phyloP scores from a whole-genome alignment of 805 yeast species.

The Wickerhamomyces chaumierensis region DNA sequence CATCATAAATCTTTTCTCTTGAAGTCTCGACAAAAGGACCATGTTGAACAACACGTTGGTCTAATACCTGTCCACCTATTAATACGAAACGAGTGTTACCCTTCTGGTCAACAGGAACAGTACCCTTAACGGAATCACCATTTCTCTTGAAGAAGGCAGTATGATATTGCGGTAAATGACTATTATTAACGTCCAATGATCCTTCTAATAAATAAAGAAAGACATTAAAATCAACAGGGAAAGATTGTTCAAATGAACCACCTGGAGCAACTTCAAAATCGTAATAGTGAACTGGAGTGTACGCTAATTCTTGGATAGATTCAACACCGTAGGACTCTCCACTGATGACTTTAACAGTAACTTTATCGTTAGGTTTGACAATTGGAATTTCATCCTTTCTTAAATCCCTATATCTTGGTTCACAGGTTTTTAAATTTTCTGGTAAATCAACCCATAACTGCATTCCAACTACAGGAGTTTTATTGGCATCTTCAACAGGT shows the following conservation, averaged over 20 bases:
- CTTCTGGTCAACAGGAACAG: constrained; percentile 29
- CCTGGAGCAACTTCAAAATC: constrained; percentile 56
- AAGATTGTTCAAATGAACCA: constrained; percentile 46
- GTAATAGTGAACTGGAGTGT: constrained; percentile 61
- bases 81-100: constrained; percentile 51
- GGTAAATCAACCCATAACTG: constrained; percentile 89
- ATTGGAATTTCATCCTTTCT: constrained; percentile 60
- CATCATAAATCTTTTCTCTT: constrained; percentile 53
- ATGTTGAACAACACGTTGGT: constrained; percentile 76
- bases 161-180: constrained; percentile 31
- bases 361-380: constrained; percentile 52
- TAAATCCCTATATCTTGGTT: constrained; percentile 73
- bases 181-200: constrained; percentile 33
- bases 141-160: constrained; percentile 57
- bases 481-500: constrained; percentile 47
- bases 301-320: constrained; percentile 64
- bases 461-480: constrained; percentile 50
- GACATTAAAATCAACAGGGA: constrained; percentile 52
- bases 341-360: constrained; percentile 59
- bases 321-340: constrained; percentile 72
- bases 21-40: constrained; percentile 86
- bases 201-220: constrained; percentile 65
- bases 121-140: constrained; percentile 51
- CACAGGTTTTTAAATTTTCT: constrained; percentile 42
- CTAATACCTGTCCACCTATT: constrained; percentile 65